Evolutionary conservation across 2,329 filamentous ascomycete species (phyloP).

Genomic region (Microsporum ferrugineum): DNA sequence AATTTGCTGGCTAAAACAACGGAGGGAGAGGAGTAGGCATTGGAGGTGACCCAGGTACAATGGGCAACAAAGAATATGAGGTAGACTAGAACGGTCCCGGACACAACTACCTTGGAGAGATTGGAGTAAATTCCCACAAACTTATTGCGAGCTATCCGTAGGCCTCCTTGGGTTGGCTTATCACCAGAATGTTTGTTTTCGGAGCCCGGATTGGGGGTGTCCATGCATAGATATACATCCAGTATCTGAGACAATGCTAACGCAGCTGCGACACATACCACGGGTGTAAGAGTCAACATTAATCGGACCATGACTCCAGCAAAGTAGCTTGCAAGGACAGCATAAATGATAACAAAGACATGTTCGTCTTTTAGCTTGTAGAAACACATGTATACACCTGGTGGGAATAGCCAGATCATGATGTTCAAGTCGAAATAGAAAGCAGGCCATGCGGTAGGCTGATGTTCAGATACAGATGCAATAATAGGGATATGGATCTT

Average conservation of each 20-base stretch:
- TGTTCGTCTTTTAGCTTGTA: slow-evolving; percentile 87
- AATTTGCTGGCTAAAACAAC: slow-evolving; percentile 86
- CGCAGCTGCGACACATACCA: slow-evolving; percentile 89
- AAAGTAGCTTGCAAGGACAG: slow-evolving; percentile 95
- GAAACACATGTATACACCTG: slow-evolving; percentile 97
- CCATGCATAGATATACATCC: slow-evolving; percentile 66
- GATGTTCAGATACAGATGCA: slow-evolving; percentile 97
- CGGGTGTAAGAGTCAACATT: slow-evolving; percentile 92
- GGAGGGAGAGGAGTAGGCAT: slow-evolving; percentile 95
- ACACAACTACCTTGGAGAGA: slow-evolving; percentile 68
- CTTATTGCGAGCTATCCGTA: slow-evolving; percentile 61
- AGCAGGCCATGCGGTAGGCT: slow-evolving; percentile 95
- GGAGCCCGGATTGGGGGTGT: slow-evolving; percentile 47
- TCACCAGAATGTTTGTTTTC: slow-evolving; percentile 32
- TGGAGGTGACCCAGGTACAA: slow-evolving; percentile 98
- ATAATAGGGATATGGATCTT: slow-evolving; percentile 99
- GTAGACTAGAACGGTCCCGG: slow-evolving; percentile 62
- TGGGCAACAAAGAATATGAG: slow-evolving; percentile 89
- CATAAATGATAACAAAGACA: slow-evolving; percentile 94
- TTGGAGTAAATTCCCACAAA: slow-evolving; percentile 72
- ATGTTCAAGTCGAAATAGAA: slow-evolving; percentile 99
- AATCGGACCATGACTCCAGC: slow-evolving; percentile 98
- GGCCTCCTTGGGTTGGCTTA: slow-evolving; percentile 29
- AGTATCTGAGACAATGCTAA: slow-evolving; percentile 79
- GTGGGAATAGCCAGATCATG: slow-evolving; percentile 97